phyloP scores from a whole-genome alignment of 768 basidiomycete genomes.

The Agaricus blazei region DNA sequence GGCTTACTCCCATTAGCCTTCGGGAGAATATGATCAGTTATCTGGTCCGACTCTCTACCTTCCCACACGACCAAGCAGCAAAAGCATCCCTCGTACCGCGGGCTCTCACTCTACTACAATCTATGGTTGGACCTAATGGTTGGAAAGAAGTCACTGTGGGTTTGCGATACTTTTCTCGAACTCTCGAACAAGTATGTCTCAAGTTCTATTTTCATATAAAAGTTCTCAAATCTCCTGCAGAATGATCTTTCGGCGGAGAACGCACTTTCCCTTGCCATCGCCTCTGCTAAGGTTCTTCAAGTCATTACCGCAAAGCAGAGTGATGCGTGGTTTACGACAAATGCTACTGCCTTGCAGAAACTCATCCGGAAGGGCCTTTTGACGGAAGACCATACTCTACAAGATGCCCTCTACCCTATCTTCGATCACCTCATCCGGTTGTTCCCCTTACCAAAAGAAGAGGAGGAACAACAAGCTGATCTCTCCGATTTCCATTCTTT shows the following conservation, averaged over 20 bases:
- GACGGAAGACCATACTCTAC: conserved; percentile 73
- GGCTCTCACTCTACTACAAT: conserved; percentile 62
- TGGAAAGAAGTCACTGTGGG: conserved; percentile 94
- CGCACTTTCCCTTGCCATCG: conserved; percentile 63
- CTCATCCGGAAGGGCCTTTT: conserved; percentile 85
- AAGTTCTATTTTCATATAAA: neutral
- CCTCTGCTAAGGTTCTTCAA: conserved; percentile 84
- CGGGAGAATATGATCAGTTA: conserved; percentile 94
- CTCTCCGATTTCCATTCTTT: conserved; percentile 75
- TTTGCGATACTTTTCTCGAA: conserved; percentile 81
- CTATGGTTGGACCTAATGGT: conserved; percentile 76
- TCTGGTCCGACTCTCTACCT: conserved; percentile 85
- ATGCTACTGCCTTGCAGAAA: conserved; percentile 70
- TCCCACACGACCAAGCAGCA: conserved; percentile 49
- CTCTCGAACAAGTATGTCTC: conserved; percentile 68
- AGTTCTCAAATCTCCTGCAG: conserved; percentile 29
- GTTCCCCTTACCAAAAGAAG: conserved; percentile 74
- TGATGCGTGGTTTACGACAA: conserved; percentile 73
- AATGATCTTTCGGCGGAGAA: conserved; percentile 68
- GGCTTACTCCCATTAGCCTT: conserved; percentile 75
- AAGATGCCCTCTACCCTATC: conserved; percentile 78
- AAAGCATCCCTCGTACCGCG: conserved; percentile 50
- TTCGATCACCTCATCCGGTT: conserved; percentile 75
- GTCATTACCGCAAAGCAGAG: conserved; percentile 80
- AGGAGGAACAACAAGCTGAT: conserved; percentile 70